These are phyloP conservation scores for Corymbia maculata DNA, from an alignment of 345 rosid species.

Conservation along the genomic window DNA sequence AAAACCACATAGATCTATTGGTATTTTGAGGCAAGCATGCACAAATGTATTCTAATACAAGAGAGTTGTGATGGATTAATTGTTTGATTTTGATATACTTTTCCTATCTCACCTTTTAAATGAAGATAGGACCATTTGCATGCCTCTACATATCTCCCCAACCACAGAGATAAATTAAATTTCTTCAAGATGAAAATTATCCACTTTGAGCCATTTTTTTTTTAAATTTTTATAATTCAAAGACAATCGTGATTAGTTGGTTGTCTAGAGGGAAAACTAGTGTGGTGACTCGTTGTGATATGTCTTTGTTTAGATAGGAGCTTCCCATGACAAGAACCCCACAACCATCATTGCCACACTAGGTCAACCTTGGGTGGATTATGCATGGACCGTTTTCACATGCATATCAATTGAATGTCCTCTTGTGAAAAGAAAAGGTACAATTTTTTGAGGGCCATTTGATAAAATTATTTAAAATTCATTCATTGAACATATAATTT, in stretches of 20 bases:
- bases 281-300: background rate
- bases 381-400: background rate
- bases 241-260: background rate
- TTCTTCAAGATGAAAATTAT: background rate
- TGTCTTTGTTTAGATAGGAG: background rate
- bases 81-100: too few relatives aligned
- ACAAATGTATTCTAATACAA: too few relatives aligned
- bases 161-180: background rate
- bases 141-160: background rate
- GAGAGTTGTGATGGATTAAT: background rate
- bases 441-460: background rate
- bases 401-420: background rate
- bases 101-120: too few relatives aligned
- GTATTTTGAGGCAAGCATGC: background rate
- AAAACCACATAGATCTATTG: background rate
- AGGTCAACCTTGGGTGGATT: background rate
- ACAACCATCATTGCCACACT: background rate
- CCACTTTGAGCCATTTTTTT: background rate
- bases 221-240: too few relatives aligned
- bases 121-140: background rate
- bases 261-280: background rate
- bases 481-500: too few relatives aligned
- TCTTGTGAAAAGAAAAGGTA: background rate
- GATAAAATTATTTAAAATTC: background rate
- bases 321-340: background rate